Percentiles rank a stretch among this genome's conserved stretches.
phyloP scores from a whole-genome alignment of 306 rosid genomes.

The Rosa multiflora region DNA sequence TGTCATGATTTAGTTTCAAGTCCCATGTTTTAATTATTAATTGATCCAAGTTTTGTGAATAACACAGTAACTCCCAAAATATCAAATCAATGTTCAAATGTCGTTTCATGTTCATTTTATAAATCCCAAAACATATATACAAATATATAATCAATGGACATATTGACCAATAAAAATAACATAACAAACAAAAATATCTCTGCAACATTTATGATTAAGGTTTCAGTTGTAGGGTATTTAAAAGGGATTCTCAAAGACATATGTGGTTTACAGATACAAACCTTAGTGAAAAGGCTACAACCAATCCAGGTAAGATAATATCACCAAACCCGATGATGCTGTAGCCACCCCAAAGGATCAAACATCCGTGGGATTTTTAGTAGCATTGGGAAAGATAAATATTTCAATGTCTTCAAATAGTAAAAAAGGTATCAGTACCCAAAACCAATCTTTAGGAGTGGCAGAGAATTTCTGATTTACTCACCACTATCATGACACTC shows the following conservation, averaged over 20 bases:
- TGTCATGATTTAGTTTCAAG: slow-evolving; percentile 3
- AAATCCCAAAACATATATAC: background rate
- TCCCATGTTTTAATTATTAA: slow-evolving; percentile 9
- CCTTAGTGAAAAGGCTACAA: too few species aligned
- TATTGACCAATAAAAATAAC: background rate
- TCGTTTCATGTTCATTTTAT: background rate
- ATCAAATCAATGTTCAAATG: background rate
- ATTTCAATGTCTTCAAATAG: slow-evolving; percentile 2
- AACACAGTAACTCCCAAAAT: background rate
- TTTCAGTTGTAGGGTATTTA: background rate
- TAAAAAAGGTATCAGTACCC: background rate
- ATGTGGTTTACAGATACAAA: slow-evolving; percentile 31
- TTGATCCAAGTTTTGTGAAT: background rate
- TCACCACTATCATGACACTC: slow-evolving; percentile 99
- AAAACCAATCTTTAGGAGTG: slow-evolving; percentile 5
- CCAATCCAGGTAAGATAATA: too few species aligned
- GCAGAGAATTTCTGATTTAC: slow-evolving; percentile 29
- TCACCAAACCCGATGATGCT: too few species aligned
- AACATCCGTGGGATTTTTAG: too few species aligned
- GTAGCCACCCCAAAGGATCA: too few species aligned
- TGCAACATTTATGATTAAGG: background rate
- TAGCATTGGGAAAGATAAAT: too few species aligned
- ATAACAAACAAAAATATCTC: too few species aligned
- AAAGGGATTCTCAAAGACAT: slow-evolving; percentile 9
- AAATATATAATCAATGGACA: background rate